Conservation (phyloP, 1,284 basidiomycete genomes). For the Rhodotorula sp. region DNA sequence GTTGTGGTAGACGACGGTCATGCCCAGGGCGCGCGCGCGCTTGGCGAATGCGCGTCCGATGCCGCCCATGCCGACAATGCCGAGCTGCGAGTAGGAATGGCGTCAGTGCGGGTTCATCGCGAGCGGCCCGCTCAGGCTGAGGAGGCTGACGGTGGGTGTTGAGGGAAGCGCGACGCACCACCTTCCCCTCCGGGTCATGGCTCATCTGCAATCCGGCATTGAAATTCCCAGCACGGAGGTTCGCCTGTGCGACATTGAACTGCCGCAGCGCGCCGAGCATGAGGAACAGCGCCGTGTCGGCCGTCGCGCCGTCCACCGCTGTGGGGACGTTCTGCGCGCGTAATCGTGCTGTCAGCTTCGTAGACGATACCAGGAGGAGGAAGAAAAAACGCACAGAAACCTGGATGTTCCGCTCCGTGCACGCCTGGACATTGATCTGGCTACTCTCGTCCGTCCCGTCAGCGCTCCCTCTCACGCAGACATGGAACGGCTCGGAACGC, state of each 20-base stretch:
- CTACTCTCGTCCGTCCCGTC: not conserved
- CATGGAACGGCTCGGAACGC: conserved; percentile 17
- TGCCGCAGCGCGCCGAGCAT: conserved; percentile 80
- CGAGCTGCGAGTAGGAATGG: conserved; percentile 54
- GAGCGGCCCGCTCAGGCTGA: too few relatives aligned
- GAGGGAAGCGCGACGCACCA: conserved; percentile 44
- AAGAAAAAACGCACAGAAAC: conserved; percentile 10
- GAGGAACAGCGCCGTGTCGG: conserved; percentile 83
- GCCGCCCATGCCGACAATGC: conserved; percentile 85
- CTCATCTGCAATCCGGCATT: conserved; percentile 61
- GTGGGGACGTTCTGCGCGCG: conserved; percentile 77
- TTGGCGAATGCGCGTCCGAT: conserved; percentile 63
- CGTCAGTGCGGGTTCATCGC: not conserved
- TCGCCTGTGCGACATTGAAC: conserved; percentile 67
- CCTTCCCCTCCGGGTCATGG: conserved; percentile 75
- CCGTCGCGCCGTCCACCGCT: conserved; percentile 88
- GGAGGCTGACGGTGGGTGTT: too few relatives aligned
- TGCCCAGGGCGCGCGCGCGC: conserved; percentile 62
- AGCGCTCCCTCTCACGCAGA: not conserved
- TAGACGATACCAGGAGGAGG: not conserved
- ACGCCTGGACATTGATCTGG: conserved; percentile 18
- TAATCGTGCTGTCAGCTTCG: not conserved
- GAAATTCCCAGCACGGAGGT: conserved; percentile 56
- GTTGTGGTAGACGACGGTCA: conserved; percentile 75
- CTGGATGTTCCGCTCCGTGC: conserved; percentile 17